Base-by-base conservation (phyloP, 306 rosid genomes). In the Rosa rugosa region DNA sequence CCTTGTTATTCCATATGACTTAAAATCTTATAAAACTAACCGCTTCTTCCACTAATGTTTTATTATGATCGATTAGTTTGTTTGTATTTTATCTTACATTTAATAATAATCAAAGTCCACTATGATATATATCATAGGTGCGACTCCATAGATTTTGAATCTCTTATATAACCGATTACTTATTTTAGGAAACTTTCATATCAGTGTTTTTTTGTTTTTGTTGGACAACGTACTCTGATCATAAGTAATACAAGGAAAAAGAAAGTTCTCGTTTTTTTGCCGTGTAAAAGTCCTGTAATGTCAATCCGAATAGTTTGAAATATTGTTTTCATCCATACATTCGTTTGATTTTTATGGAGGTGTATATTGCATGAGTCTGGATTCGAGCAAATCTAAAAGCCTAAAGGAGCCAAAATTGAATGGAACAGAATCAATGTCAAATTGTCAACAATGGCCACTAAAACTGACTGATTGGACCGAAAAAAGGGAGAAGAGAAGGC, bases 351-450 rank as follows among this genome's bases (percentile, higher is more conserved):
- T 0, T 23, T 60, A 25, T 4, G 16, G 13, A 60, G 38, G 38
- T 60, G 66, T 10, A 60, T 60, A 63, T 11, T 63, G 69, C 22
- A 31, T 27, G 42, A 63, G n/a, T 12, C 14, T 6, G 41, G 17
- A 63, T 13, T 16, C n/a, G 8, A 63, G 42, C 50, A 66, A 16
- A 36, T 66, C 11, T 66, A 16, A 38, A 17, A 4, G 6, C 70
- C 63, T 13, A 34, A 59, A 47, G 72, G 73, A 82, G 75, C 78
- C 84, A 79, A 85, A 72, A 67, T 68, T 79, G 82, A 79, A 71
- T 34, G 45, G 71, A 63, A 54, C 36, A 34, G 64, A 64, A 77
- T 72, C 56, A 31, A 53, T 27, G 70, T 57, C 25, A 68, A 79
- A 56, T 50, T 8, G 44, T 66, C 71, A 66, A 66, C 1, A 66